Conservation (phyloP, 805 yeast genomes). For the Lachancea kluyveri region DNA sequence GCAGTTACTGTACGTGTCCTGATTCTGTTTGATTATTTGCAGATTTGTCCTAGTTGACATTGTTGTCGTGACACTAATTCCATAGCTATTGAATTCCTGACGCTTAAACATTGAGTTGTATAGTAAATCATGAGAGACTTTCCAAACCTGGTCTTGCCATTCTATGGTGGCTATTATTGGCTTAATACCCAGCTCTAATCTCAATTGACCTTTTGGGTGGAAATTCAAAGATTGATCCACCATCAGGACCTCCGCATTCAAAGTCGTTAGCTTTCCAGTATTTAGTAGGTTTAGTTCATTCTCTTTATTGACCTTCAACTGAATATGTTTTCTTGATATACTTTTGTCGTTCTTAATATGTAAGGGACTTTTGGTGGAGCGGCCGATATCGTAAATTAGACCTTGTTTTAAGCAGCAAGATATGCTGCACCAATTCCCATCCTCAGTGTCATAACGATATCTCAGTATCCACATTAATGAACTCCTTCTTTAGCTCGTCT, state of each 20-base stretch:
- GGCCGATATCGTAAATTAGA: constrained; percentile 19
- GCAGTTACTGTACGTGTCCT: constrained; percentile 5
- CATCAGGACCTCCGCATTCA: constrained; percentile 15
- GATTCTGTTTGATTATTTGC: constrained; percentile 7
- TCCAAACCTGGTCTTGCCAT: constrained; percentile 16
- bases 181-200: constrained; percentile 19
- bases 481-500: no score
- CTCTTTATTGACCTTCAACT: constrained; percentile 6
- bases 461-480: constrained; percentile 23
- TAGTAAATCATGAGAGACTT: constrained; percentile 11
- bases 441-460: constrained; percentile 16
- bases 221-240: constrained; percentile 13
- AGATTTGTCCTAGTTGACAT: constrained; percentile 7
- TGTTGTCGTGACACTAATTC: constrained; percentile 4
- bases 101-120: not conserved
- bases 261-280: constrained; percentile 26
- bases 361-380: constrained; percentile 26
- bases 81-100: constrained; percentile 1
- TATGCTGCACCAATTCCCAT: constrained; percentile 11
- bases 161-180: constrained; percentile 14
- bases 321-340: constrained; percentile 28
- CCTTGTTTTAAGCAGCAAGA: constrained; percentile 15
- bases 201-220: constrained; percentile 1
- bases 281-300: constrained; percentile 10
- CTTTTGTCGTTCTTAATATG: constrained; percentile 29